Conservation (phyloP, 257 asterid species). For the Salvia rosmarinus region DNA sequence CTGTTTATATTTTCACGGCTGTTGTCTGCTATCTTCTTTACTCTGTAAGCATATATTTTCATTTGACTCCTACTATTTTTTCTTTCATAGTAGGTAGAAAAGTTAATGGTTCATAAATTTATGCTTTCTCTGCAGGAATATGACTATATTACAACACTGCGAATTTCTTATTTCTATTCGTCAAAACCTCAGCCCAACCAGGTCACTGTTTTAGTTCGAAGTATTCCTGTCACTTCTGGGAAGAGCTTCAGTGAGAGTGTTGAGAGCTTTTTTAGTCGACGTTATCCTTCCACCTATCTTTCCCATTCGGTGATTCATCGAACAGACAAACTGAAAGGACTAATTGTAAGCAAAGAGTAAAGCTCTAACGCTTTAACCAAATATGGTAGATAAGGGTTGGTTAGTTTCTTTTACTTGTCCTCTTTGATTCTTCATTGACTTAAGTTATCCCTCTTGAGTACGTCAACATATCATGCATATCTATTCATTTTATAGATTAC, state of each 20-base stretch:
- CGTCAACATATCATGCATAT: conserved; percentile 12
- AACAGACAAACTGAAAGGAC: conserved; percentile 68
- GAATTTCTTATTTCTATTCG: conserved; percentile 70
- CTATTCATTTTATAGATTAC: conserved; percentile 18
- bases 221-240: conserved; percentile 76
- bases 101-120: conserved; percentile 22
- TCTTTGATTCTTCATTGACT: conserved; percentile 3
- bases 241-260: conserved; percentile 70
- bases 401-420: conserved; percentile 18
- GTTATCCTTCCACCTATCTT: conserved; percentile 84
- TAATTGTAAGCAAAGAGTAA: conserved; percentile 64
- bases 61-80: background rate
- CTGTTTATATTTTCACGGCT: conserved; percentile 83
- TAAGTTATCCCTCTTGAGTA: conserved; percentile 13
- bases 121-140: conserved; percentile 71
- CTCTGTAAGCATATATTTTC: conserved; percentile 62
- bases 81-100: conserved; percentile 20
- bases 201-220: conserved; percentile 86
- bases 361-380: conserved; percentile 24
- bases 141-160: conserved; percentile 68
- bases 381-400: conserved; percentile 28
- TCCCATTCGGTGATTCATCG: conserved; percentile 84
- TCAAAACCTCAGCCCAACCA: conserved; percentile 77
- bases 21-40: conserved; percentile 97
- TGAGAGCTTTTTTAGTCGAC: conserved; percentile 75